phyloP scores from a whole-genome alignment of 306 rosid species.

The Trifolium subterraneum region DNA sequence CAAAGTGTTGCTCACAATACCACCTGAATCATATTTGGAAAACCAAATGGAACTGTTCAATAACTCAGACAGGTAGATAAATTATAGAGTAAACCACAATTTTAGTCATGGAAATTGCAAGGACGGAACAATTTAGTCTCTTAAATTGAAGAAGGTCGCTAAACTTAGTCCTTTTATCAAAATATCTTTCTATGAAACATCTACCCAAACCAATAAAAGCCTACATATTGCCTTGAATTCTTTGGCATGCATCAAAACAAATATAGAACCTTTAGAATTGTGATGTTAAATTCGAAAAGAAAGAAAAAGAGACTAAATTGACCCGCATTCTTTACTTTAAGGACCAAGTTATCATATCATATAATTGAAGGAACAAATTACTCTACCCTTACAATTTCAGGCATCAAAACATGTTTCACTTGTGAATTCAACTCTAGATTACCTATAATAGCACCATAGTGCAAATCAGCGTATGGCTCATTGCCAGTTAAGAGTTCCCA shows the following conservation, averaged over 20 bases:
- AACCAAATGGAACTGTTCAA: conserved; percentile 27
- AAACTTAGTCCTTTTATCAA: background rate
- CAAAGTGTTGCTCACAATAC: conserved; percentile 89
- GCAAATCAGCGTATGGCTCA: conserved; percentile 89
- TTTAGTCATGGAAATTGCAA: background rate
- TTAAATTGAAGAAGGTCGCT: background rate
- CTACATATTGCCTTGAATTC: background rate
- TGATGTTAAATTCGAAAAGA: background rate
- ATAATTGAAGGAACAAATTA: background rate
- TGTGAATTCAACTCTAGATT: conserved; percentile 13
- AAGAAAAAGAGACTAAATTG: background rate
- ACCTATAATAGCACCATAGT: conserved; percentile 93
- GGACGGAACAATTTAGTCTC: background rate
- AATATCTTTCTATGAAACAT: background rate
- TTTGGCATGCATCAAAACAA: background rate
- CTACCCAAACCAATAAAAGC: background rate
- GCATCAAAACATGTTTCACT: background rate
- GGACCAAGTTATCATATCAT: background rate
- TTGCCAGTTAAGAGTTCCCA: conserved; percentile 95
- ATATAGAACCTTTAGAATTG: background rate
- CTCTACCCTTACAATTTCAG: background rate
- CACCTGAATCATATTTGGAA: conserved; percentile 57
- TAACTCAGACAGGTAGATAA: conserved; percentile 4
- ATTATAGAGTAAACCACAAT: background rate
- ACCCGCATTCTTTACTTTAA: background rate